These are phyloP conservation scores for Diaporthe nobilis DNA, from an alignment of 2,329 filamentous ascomycete genomes.

Conservation along the genomic window DNA sequence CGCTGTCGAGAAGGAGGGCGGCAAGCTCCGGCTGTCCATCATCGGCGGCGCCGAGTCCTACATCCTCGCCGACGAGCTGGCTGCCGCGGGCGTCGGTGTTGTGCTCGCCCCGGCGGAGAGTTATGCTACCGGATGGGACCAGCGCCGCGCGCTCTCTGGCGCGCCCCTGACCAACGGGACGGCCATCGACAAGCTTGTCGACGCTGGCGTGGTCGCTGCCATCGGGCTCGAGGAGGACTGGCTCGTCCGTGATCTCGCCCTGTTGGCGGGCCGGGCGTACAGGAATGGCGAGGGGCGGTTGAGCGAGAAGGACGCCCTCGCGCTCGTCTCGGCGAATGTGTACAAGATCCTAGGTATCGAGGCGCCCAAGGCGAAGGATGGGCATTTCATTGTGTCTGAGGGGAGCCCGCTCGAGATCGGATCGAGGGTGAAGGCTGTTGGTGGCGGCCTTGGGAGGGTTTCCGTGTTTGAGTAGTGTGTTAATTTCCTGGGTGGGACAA, in stretches of 20 bases:
- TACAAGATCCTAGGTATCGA: conserved; percentile 69
- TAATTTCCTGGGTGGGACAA: background rate
- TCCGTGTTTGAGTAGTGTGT: conserved; percentile 50
- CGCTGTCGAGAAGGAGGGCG: conserved; percentile 62
- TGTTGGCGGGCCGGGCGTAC: conserved; percentile 72
- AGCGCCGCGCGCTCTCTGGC: conserved; percentile 73
- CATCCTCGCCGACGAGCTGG: conserved; percentile 71
- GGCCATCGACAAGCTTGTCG: conserved; percentile 68
- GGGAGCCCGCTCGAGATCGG: conserved; percentile 74
- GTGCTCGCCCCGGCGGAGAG: conserved; percentile 72
- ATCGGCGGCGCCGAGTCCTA: conserved; percentile 75
- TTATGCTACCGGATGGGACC: conserved; percentile 70
- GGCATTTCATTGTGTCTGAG: conserved; percentile 74
- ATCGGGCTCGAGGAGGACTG: conserved; percentile 74
- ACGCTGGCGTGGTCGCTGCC: conserved; percentile 70
- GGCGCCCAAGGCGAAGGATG: conserved; percentile 46
- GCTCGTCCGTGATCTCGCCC: conserved; percentile 70
- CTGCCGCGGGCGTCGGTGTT: conserved; percentile 69
- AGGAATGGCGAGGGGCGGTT: conserved; percentile 70
- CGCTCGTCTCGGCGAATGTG: conserved; percentile 69
- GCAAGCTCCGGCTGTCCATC: conserved; percentile 66
- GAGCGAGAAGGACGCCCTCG: conserved; percentile 67
- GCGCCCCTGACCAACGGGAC: conserved; percentile 78
- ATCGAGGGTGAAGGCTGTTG: conserved; percentile 68
- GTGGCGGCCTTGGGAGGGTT: conserved; percentile 56